These are phyloP conservation scores for Sergeia podlipaevii DNA, from an alignment of 208 protist genomes.

Conservation along the genomic window DNA sequence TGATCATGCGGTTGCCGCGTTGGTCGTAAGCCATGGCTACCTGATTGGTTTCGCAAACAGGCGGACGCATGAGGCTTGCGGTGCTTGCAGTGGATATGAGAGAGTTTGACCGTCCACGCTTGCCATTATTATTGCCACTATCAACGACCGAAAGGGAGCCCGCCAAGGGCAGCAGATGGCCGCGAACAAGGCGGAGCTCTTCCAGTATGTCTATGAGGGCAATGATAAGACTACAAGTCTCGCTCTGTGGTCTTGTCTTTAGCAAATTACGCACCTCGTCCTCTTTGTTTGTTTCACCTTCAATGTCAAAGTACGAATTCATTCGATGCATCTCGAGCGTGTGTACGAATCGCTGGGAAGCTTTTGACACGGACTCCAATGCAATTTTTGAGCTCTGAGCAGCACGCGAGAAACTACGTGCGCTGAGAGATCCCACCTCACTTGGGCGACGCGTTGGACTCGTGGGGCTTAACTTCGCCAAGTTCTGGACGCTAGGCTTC, in stretches of 20 bases:
- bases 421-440: neutral
- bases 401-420: neutral
- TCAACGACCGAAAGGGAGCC: constrained; percentile 6
- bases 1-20: constrained; percentile 62
- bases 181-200: constrained; percentile 22
- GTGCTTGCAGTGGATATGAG: constrained; percentile 45
- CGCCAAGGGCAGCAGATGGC: constrained; percentile 6
- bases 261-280: constrained; percentile 18
- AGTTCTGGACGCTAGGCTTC: neutral
- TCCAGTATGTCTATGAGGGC: constrained; percentile 44
- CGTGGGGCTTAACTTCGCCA: neutral
- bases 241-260: constrained; percentile 10
- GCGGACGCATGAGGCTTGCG: constrained; percentile 38
- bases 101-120: constrained; percentile 17
- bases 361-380: constrained; percentile 22
- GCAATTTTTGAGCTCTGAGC: constrained; percentile 1
- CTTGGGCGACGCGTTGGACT: constrained; percentile 5
- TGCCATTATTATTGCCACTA: neutral
- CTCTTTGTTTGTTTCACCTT: constrained; percentile 4
- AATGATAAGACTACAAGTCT: constrained; percentile 31
- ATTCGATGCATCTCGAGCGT: constrained; percentile 36
- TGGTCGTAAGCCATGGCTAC: constrained; percentile 45
- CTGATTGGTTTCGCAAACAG: constrained; percentile 56
- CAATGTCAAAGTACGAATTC: constrained; percentile 25
- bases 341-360: constrained; percentile 48